Evolutionary conservation across 2,329 filamentous ascomycete species (phyloP), one percentile per base, ranked within the genome.

Genomic region (Berkeleyomyces rouxiae): DNA sequence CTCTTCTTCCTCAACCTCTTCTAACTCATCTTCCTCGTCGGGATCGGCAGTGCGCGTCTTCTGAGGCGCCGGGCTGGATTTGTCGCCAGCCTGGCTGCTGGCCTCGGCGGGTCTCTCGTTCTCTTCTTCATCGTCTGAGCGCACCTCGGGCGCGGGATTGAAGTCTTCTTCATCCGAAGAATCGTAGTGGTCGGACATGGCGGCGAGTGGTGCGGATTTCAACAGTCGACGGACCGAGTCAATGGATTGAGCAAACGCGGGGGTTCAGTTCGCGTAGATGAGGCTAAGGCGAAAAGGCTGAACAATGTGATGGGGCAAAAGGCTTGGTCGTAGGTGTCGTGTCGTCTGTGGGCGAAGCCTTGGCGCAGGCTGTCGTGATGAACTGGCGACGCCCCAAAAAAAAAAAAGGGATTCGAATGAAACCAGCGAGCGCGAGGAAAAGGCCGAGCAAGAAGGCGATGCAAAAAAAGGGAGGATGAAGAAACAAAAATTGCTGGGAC

Each of bases 101-200:
- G 58, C 55, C 33, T 53, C 49, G 62, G 58, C 76, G 74, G 67
- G 59, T 13, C 64, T 60, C 43, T 58, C 87, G 49, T 49, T 31
- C 36, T 63, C 58, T 37, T 77, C 79, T 65, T 90, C 87, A 59
- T 83, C 84, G 67, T 92, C 88, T 2, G 88, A 93, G 42, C 82
- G 70, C 64, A 89, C 82, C 65, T 82, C 86, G 23, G 86, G 85
- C 58, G 80, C 83, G 59, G 90, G 91, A 72, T 96, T 95, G 79
- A 96, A 96, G 72, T 92, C 87, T 68, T 95, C 90, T 59, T 93
- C 88, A 63, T 88, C 86, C 65, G 82, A 85, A 65, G 85, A 82
- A 69, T 82, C 78, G 70, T 62, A 62, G 11, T 33, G 59, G 49
- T 64, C 63, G 33, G 63, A 64, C 63, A 64, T 64, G 23, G 23